A percentile compares a stretch with the other conserved stretches of the same genome.
phyloP scores from a whole-genome alignment of 2,329 filamentous ascomycete genomes.

The Pseudogymnoascus sp. region DNA sequence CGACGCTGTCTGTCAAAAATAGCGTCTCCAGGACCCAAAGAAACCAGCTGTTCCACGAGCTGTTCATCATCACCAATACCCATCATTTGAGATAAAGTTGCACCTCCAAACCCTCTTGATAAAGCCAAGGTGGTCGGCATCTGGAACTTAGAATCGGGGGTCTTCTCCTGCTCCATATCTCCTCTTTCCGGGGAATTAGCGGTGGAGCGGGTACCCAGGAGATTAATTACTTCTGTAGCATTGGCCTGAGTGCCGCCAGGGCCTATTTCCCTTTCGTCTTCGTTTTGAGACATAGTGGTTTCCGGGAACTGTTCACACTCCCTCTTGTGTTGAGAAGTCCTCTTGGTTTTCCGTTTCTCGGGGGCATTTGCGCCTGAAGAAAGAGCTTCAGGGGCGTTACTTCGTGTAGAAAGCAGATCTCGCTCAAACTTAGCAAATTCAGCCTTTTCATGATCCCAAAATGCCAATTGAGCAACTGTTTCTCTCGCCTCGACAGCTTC shows the following conservation, averaged over 20 bases:
- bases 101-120: background rate
- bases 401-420: background rate
- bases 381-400: background rate
- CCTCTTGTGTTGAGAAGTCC: background rate
- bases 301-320: background rate
- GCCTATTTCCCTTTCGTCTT: background rate
- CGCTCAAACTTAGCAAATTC: background rate
- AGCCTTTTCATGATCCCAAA: background rate
- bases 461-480: background rate
- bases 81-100: background rate
- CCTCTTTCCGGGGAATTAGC: background rate
- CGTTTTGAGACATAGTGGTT: background rate
- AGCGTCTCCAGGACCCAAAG: background rate
- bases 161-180: background rate
- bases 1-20: background rate
- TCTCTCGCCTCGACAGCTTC: background rate
- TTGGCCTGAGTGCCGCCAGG: background rate
- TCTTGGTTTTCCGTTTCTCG: background rate
- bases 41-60: background rate
- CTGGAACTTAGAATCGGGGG: background rate
- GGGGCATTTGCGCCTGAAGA: background rate
- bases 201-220: background rate
- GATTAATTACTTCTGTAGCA: background rate
- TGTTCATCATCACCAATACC: background rate
- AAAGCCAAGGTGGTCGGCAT: background rate